Evolutionary conservation across 495 filamentous ascomycete genomes (phyloP).

Genomic region (Eremomyces bilateralis): DNA sequence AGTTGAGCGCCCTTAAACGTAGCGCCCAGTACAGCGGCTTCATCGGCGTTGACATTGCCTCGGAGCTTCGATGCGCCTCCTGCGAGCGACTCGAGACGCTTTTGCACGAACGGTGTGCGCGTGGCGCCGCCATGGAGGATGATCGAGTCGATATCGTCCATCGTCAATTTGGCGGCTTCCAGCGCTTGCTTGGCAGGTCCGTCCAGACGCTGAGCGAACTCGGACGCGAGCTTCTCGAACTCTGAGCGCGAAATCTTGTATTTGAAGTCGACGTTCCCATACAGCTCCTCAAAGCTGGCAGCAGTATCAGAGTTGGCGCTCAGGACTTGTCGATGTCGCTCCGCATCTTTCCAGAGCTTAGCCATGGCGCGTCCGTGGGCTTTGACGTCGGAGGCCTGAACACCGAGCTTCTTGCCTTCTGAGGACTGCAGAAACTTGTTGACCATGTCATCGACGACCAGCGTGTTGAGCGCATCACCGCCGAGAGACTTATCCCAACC

Average conservation of each 20-base stretch:
- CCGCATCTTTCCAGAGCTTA: constrained; percentile 79
- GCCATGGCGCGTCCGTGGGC: constrained; percentile 65
- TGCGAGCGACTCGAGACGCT: constrained; percentile 54
- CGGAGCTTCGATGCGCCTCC: constrained; percentile 58
- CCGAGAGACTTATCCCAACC: constrained; percentile 83
- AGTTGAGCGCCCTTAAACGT: constrained; percentile 83
- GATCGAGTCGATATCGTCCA: constrained; percentile 66
- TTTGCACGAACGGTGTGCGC: constrained; percentile 87
- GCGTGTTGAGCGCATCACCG: constrained; percentile 69
- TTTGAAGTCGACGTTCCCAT: constrained; percentile 77
- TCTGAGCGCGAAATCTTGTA: constrained; percentile 67
- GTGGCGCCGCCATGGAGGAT: constrained; percentile 84
- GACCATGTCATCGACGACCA: constrained; percentile 67
- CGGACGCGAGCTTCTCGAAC: constrained; percentile 63
- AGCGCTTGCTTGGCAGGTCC: constrained; percentile 54
- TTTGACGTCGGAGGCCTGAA: constrained; percentile 35
- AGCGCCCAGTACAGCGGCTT: constrained; percentile 90
- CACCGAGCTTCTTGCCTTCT: constrained; percentile 43
- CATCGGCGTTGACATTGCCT: constrained; percentile 90
- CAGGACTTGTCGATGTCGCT: constrained; percentile 68
- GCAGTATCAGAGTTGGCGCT: constrained; percentile 76
- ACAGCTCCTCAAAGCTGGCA: constrained; percentile 66
- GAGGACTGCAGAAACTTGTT: constrained; percentile 48
- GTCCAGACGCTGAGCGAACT: constrained; percentile 43
- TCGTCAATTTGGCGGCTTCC: constrained; percentile 41